Percentiles rank a stretch among this genome's conserved stretches.
phyloP scores from a whole-genome alignment of 2,329 filamentous ascomycete genomes.

The Gaeumannomyces sp. region DNA sequence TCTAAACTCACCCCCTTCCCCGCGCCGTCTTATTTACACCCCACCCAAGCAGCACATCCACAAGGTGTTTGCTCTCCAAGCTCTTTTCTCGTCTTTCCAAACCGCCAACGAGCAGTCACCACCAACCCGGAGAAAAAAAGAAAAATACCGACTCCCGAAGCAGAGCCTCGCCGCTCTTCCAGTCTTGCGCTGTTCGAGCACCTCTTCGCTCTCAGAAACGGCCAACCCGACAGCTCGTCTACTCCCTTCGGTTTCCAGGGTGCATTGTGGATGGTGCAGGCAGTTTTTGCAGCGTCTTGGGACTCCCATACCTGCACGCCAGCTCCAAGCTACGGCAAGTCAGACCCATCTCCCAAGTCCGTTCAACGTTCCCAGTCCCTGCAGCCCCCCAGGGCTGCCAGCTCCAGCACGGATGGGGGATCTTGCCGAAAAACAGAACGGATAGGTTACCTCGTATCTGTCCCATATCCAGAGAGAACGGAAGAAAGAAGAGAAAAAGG shows the following conservation, averaged over 20 bases:
- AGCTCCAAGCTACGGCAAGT: background rate
- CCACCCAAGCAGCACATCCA: background rate
- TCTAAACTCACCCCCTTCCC: constrained; percentile 8
- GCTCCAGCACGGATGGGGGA: background rate
- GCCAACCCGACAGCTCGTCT: background rate
- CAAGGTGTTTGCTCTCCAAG: background rate
- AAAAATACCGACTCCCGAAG: background rate
- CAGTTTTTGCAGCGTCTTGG: background rate
- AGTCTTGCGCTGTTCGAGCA: background rate
- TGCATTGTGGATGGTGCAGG: background rate
- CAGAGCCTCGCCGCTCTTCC: background rate
- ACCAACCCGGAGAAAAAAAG: background rate
- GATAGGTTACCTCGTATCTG: background rate
- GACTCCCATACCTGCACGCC: background rate
- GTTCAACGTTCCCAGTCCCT: background rate
- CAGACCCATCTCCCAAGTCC: background rate
- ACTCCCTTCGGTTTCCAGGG: background rate
- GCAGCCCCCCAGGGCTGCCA: background rate
- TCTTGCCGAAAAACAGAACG: background rate
- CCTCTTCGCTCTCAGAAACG: background rate
- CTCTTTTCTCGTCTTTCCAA: background rate
- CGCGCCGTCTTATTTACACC: constrained; percentile 8
- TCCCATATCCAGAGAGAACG: too few species aligned
- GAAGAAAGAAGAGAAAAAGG: background rate
- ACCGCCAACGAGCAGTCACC: background rate